phyloP scores from a whole-genome alignment of 2,329 filamentous ascomycete genomes.

The Alternaria burnsii region DNA sequence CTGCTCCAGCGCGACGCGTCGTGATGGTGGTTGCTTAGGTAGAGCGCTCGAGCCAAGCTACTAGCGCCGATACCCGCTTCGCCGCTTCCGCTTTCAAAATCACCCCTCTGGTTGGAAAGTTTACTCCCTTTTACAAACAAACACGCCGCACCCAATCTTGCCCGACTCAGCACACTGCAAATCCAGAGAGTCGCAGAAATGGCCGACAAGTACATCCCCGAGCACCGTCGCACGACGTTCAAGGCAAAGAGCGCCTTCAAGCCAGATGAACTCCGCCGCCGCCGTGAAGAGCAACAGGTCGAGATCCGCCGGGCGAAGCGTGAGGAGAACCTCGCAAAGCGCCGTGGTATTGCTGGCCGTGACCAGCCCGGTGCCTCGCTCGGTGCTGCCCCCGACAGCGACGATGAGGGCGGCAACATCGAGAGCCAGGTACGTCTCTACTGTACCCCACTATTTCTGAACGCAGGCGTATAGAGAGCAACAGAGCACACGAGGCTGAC shows the following conservation, averaged over 20 bases:
- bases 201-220: conserved; percentile 99
- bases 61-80: conserved; percentile 33
- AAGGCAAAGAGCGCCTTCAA: conserved; percentile 99
- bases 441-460: conserved; percentile 28
- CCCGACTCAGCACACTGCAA: conserved; percentile 25
- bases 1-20: conserved; percentile 1
- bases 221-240: conserved; percentile 98
- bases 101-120: conserved; percentile 40
- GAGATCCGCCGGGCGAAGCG: conserved; percentile 99
- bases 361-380: conserved; percentile 79
- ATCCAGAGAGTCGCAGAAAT: conserved; percentile 64
- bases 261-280: conserved; percentile 96
- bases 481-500: conserved; percentile 26
- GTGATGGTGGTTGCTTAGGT: conserved; percentile 27
- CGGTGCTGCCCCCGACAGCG: conserved; percentile 91
- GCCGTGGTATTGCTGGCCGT: conserved; percentile 87
- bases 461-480: neutral
- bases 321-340: conserved; percentile 98
- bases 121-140: conserved; percentile 46
- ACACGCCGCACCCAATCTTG: conserved; percentile 30
- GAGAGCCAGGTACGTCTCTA: conserved; percentile 86
- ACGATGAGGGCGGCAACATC: conserved; percentile 93
- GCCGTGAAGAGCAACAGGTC: conserved; percentile 98
- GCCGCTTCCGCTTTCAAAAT: conserved; percentile 49
- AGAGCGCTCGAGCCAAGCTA: conserved; percentile 25